phyloP scores from a whole-genome alignment of 768 basidiomycete species.

The Suillus subluteus region DNA sequence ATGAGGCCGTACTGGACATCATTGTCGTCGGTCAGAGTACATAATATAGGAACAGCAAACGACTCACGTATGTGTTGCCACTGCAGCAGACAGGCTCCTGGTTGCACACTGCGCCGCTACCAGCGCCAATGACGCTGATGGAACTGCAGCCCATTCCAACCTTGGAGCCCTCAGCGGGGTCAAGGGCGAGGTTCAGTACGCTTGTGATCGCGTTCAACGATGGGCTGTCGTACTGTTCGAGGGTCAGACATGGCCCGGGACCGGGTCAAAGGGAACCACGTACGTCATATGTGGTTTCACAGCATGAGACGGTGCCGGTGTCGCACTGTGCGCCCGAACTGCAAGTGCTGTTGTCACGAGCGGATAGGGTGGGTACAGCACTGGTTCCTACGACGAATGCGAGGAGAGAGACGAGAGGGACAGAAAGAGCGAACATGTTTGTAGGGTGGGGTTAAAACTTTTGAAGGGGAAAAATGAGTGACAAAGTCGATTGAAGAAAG shows the following conservation, averaged over 20 bases:
- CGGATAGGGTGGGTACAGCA: slow-evolving; percentile 8
- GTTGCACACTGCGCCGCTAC: slow-evolving; percentile 8
- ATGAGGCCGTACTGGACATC: neutral
- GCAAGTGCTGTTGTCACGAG: slow-evolving; percentile 8
- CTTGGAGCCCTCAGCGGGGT: neutral
- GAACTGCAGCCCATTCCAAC: slow-evolving; percentile 11
- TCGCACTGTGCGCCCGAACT: slow-evolving; percentile 25
- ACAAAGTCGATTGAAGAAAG: neutral
- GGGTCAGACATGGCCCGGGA: neutral
- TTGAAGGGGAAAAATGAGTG: neutral
- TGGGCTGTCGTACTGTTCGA: neutral
- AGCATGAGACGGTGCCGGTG: slow-evolving; percentile 35
- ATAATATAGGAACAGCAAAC: neutral
- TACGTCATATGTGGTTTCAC: slow-evolving; percentile 30
- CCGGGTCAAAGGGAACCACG: neutral
- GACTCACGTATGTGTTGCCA: slow-evolving; percentile 13
- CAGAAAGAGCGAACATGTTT: slow-evolving; percentile 1
- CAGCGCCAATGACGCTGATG: slow-evolving; percentile 9
- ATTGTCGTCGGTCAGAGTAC: neutral
- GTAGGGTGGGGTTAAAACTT: neutral
- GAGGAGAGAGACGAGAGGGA: slow-evolving; percentile 7
- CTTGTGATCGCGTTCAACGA: neutral
- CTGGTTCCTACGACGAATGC: slow-evolving; percentile 6
- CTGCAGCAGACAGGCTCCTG: slow-evolving; percentile 15
- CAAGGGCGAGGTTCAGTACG: neutral